These are phyloP conservation scores for Rhizopogon rudus DNA, from an alignment of 768 basidiomycete genomes.

Conservation along the genomic window DNA sequence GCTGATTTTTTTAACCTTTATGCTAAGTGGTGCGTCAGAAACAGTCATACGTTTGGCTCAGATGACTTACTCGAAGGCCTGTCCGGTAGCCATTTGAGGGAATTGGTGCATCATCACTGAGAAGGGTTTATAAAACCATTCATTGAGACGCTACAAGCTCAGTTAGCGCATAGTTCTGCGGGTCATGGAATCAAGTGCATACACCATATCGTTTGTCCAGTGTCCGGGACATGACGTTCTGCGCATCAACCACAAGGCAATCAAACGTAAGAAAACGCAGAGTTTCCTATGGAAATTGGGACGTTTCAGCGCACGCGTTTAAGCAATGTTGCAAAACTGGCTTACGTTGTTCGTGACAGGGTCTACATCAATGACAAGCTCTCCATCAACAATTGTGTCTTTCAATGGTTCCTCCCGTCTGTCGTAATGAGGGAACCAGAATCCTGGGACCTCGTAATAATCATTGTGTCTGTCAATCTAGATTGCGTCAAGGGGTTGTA, in stretches of 20 bases:
- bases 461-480: constrained; percentile 95
- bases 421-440: constrained; percentile 90
- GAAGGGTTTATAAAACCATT: constrained; percentile 83
- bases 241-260: constrained; percentile 79
- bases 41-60: neutral
- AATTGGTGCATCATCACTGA: constrained; percentile 61
- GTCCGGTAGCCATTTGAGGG: constrained; percentile 54
- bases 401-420: constrained; percentile 60
- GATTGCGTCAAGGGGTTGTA: constrained; percentile 3
- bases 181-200: constrained; percentile 20
- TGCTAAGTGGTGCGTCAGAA: constrained; percentile 38
- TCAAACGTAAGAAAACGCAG: constrained; percentile 88
- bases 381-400: constrained; percentile 87
- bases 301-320: neutral
- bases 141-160: constrained; percentile 43
- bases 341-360: constrained; percentile 65
- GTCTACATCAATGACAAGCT: constrained; percentile 89
- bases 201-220: constrained; percentile 91
- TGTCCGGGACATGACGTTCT: constrained; percentile 81
- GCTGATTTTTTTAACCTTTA: constrained; percentile 83
- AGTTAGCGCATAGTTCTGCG: neutral
- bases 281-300: constrained; percentile 52
- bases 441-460: constrained; percentile 68
- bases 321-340: neutral
- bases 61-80: constrained; percentile 81